Evolutionary conservation across 2,329 filamentous ascomycete genomes (phyloP).

Genomic region (Fusarium guadeloupense): DNA sequence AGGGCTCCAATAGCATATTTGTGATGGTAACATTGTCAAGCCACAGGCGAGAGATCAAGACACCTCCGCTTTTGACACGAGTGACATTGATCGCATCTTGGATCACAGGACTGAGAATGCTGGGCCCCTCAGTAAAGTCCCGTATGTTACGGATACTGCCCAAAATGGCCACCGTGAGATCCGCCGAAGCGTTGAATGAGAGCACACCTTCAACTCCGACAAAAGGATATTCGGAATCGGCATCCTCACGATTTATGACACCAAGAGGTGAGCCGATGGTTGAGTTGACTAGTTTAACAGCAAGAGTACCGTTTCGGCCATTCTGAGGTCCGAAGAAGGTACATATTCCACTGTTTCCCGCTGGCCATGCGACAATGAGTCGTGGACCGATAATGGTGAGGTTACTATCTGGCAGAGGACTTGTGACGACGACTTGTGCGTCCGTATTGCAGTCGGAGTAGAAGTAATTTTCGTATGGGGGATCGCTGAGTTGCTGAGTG

Average conservation of each 20-base stretch:
- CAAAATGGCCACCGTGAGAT: constrained; percentile 64
- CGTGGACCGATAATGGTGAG: constrained; percentile 64
- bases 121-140: constrained; percentile 68
- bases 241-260: constrained; percentile 52
- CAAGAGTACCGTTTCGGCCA: constrained; percentile 62
- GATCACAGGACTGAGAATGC: constrained; percentile 60
- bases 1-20: constrained; percentile 58
- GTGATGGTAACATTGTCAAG: constrained; percentile 69
- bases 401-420: constrained; percentile 62
- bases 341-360: constrained; percentile 69
- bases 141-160: constrained; percentile 71
- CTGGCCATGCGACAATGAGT: constrained; percentile 70
- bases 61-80: constrained; percentile 52
- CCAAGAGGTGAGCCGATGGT: constrained; percentile 56
- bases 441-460: constrained; percentile 70
- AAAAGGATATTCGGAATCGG: constrained; percentile 48
- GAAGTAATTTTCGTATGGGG: constrained; percentile 72
- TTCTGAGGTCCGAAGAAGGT: constrained; percentile 65
- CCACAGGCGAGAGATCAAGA: constrained; percentile 64
- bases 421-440: constrained; percentile 69
- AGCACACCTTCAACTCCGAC: constrained; percentile 65
- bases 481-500: constrained; percentile 55
- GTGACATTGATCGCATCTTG: constrained; percentile 62
- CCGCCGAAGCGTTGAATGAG: constrained; percentile 66
- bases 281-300: constrained; percentile 61